Conservation (phyloP, 345 rosid species). For the Dovyalis caffra region DNA sequence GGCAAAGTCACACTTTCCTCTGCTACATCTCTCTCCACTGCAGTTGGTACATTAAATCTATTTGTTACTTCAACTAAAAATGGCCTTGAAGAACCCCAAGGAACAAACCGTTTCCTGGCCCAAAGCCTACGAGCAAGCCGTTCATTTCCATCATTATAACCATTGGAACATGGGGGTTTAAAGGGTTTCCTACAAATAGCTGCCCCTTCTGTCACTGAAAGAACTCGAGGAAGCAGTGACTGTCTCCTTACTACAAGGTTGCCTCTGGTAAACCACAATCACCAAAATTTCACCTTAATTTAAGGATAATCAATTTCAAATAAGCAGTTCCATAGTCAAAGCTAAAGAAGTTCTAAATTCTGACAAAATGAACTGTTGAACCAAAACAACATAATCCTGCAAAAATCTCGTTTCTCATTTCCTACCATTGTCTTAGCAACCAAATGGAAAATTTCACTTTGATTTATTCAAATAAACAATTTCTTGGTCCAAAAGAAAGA, state of each 20-base stretch:
- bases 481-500: neutral
- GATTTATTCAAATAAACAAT: neutral
- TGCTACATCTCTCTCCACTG: constrained; percentile 39
- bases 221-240: constrained; percentile 78
- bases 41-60: constrained; percentile 24
- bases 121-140: constrained; percentile 78
- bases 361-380: neutral
- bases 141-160: constrained; percentile 50
- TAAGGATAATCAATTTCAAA: neutral
- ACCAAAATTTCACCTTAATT: constrained; percentile 3
- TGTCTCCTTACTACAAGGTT: constrained; percentile 80
- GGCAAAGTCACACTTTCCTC: constrained; percentile 68
- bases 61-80: constrained; percentile 47
- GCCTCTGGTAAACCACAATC: constrained; percentile 49
- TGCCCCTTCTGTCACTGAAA: constrained; percentile 84
- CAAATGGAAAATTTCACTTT: neutral
- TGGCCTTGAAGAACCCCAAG: constrained; percentile 86
- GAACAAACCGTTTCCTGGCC: constrained; percentile 89
- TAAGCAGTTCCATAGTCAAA: neutral
- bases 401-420: neutral
- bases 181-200: constrained; percentile 91
- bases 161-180: constrained; percentile 74
- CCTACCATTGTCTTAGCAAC: neutral
- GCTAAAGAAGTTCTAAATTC: neutral
- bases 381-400: neutral